These are phyloP conservation scores for Nicotiana noctiflora DNA, from an alignment of 257 asterid genomes.

Conservation along the genomic window DNA sequence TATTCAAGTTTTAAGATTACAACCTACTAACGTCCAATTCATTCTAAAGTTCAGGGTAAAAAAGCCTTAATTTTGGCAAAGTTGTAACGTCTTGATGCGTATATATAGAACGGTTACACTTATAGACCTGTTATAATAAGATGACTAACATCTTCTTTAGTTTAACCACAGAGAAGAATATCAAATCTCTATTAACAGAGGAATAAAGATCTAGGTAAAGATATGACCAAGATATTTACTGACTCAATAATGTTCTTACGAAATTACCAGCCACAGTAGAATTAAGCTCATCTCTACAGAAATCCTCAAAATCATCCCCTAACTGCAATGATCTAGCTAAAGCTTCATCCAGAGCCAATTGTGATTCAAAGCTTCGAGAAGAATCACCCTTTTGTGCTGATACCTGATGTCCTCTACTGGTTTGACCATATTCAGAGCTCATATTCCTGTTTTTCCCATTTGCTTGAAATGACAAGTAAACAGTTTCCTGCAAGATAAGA, in stretches of 20 bases:
- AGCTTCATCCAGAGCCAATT: slow-evolving; percentile 79
- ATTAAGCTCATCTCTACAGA: slow-evolving; percentile 35
- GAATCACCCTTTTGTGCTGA: slow-evolving; percentile 38
- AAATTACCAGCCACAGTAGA: slow-evolving; percentile 35
- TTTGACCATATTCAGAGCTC: slow-evolving; percentile 35
- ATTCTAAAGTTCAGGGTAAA: neutral
- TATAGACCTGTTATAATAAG: neutral
- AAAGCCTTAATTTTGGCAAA: neutral
- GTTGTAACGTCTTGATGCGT: neutral
- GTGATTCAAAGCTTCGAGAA: slow-evolving; percentile 41
- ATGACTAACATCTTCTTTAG: neutral
- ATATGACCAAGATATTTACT: neutral
- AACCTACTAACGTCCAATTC: neutral
- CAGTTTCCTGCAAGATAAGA: slow-evolving; percentile 58
- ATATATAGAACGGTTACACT: neutral
- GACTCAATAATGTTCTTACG: neutral
- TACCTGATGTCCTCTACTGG: slow-evolving; percentile 29
- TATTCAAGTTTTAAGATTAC: neutral
- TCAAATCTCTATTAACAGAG: neutral
- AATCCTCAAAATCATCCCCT: slow-evolving; percentile 58
- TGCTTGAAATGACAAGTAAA: slow-evolving; percentile 47
- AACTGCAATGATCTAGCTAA: slow-evolving; percentile 76
- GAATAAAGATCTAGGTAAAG: neutral
- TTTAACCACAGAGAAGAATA: neutral
- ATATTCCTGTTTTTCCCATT: slow-evolving; percentile 29